Evolutionary conservation across 1,139 yeast species (phyloP), one percentile per base, ranked within the genome.

Genomic region (Blastobotrys aristatus): DNA sequence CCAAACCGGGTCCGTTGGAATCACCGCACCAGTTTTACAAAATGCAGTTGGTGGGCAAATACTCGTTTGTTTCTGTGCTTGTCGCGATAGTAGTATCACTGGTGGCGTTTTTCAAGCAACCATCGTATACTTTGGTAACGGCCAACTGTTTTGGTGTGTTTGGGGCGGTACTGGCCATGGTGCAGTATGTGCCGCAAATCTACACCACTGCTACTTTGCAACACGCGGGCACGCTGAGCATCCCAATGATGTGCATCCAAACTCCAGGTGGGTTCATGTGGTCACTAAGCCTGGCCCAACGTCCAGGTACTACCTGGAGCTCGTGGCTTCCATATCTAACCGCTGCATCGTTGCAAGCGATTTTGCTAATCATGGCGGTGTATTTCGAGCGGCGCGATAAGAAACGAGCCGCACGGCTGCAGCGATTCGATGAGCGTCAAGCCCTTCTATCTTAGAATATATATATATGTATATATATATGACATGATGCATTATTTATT

Each of bases 231-330:
- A 82, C 90, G 0, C 71, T 88, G 32, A 84, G 95, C 0, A 72
- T 85, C 20, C 78, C 83, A 5, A 86, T 85, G 88, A 84, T 88
- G 92, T 70, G 82, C 47, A 76, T 88, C 53, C 96, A 88, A 63
- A 86, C 95, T 16, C 96, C 96, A 0, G 96, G 96, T 13, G 95
- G 96, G 22, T 83, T 77, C 57, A 53, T 85, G 2, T 87, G 92
- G 82, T 77, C 94, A 0, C 74, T 79, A 14, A 80, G 87, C 2
- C 68, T 88, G 48, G 83, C 79, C 48, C 67, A 77, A 50, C 78
- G 90, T 42, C 84, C 84, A 40, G 94, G 89, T 1, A 79, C 92
- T 1, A 79, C 79, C 53, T 87, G 96, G 96, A 84, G 94, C 56
- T 80, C 90, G 6, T 87, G 95, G 95, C 65, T 86, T 30, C 86